Percentiles rank a stretch among this genome's conserved stretches.
Conservation (phyloP, 78 protist species). For the Diacronema lutheri region DNA sequence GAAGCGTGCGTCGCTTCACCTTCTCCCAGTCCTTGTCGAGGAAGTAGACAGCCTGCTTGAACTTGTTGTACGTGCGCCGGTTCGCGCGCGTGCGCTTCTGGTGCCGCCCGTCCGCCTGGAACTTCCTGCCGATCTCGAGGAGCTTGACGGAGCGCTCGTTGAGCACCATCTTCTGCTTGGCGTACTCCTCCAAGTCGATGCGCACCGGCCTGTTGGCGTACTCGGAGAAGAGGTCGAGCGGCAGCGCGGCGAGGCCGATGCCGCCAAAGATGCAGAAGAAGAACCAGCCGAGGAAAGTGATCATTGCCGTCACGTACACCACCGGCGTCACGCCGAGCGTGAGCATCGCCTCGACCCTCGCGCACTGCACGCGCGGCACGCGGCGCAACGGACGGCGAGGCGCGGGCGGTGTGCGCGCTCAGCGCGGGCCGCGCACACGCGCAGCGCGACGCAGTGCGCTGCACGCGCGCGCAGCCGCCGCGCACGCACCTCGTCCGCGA, state of each 20-base stretch:
- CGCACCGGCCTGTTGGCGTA: slow-evolving; percentile 67
- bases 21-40: slow-evolving; percentile 66
- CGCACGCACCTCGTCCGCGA: neutral
- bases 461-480: no score
- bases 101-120: neutral
- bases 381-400: no score
- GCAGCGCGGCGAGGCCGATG: slow-evolving; percentile 78
- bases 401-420: no score
- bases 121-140: slow-evolving; percentile 11
- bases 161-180: neutral
- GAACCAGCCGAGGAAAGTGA: slow-evolving; percentile 70
- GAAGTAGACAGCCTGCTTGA: slow-evolving; percentile 57
- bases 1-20: no score
- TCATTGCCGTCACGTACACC: slow-evolving; percentile 66
- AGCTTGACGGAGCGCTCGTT: slow-evolving; percentile 16
- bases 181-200: slow-evolving; percentile 16
- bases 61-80: slow-evolving; percentile 35
- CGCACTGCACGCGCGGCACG: no score
- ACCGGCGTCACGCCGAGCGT: slow-evolving; percentile 34
- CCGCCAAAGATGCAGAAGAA: slow-evolving; percentile 80
- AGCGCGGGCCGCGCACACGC: no score
- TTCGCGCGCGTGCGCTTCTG: neutral
- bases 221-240: slow-evolving; percentile 68
- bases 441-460: no score
- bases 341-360: no score